phyloP scores from a whole-genome alignment of 2,329 filamentous ascomycete genomes.

The Stemphylium lycopersici region DNA sequence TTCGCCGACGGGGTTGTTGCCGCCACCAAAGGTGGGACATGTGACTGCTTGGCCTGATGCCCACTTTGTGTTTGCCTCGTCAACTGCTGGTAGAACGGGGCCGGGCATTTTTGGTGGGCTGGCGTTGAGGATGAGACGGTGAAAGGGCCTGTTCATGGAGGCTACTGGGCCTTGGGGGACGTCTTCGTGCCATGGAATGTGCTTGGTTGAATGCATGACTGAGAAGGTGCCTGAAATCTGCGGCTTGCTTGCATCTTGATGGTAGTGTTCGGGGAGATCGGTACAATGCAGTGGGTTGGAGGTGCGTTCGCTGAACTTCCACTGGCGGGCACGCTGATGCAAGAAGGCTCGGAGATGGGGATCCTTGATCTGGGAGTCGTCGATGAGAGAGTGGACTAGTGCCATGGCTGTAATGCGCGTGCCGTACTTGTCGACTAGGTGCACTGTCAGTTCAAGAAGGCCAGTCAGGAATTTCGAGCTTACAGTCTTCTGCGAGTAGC shows the following conservation, averaged over 20 bases:
- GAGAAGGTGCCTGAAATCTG: neutral
- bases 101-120: neutral
- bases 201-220: neutral
- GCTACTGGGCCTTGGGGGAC: conserved; percentile 2
- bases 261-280: conserved; percentile 31
- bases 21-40: conserved; percentile 66
- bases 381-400: conserved; percentile 30
- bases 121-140: conserved; percentile 9
- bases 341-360: conserved; percentile 38
- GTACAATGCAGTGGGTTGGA: conserved; percentile 28
- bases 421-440: conserved; percentile 32
- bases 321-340: conserved; percentile 40
- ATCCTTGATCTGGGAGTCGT: conserved; percentile 32
- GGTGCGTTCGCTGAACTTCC: conserved; percentile 31
- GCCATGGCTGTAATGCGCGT: conserved; percentile 42
- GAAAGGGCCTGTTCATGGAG: conserved; percentile 12
- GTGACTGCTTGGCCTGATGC: conserved; percentile 33
- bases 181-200: conserved; percentile 24
- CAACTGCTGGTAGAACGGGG: neutral
- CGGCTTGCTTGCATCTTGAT: neutral
- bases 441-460: neutral
- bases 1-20: conserved; percentile 65
- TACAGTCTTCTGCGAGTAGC: conserved; percentile 64
- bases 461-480: conserved; percentile 41
- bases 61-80: conserved; percentile 14